Percentiles rank a stretch among this genome's conserved stretches.
phyloP scores from a whole-genome alignment of 179 eudicot species.

The Sideroxylon spinosum region DNA sequence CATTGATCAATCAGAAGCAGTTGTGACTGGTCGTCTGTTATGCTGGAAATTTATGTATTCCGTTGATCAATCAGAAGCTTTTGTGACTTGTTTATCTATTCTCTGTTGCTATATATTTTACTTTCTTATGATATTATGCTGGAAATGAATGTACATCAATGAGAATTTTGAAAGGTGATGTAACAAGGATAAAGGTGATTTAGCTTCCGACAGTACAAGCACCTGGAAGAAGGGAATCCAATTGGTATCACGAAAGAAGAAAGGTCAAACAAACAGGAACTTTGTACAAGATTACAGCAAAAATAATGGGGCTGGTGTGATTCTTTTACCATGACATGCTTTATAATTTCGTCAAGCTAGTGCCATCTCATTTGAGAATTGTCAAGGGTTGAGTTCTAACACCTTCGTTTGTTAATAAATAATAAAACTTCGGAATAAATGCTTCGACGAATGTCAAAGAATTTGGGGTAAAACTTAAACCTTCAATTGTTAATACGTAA shows the following conservation, averaged over 20 bases:
- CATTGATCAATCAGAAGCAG: slow-evolving; percentile 1
- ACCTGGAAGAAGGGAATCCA: not conserved
- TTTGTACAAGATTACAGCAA: not conserved
- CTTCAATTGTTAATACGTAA: no score
- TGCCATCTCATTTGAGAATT: no score
- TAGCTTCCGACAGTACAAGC: not conserved
- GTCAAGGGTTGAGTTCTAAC: no score
- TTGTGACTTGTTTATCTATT: not conserved
- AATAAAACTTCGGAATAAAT: no score
- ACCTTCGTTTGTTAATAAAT: no score
- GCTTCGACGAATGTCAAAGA: no score
- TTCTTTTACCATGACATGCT: no score
- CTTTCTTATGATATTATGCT: not conserved
- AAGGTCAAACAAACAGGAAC: not conserved
- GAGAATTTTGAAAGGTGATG: not conserved
- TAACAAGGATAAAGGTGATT: not conserved
- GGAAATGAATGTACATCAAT: not conserved
- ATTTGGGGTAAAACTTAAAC: no score
- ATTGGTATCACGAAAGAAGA: not conserved
- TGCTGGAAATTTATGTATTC: not conserved
- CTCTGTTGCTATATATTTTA: not conserved
- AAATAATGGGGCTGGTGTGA: not conserved
- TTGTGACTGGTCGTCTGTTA: not conserved
- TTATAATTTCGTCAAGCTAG: no score
- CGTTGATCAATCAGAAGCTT: not conserved